phyloP scores from a whole-genome alignment of 129 eudicot species.

The Artemisia argyi region DNA sequence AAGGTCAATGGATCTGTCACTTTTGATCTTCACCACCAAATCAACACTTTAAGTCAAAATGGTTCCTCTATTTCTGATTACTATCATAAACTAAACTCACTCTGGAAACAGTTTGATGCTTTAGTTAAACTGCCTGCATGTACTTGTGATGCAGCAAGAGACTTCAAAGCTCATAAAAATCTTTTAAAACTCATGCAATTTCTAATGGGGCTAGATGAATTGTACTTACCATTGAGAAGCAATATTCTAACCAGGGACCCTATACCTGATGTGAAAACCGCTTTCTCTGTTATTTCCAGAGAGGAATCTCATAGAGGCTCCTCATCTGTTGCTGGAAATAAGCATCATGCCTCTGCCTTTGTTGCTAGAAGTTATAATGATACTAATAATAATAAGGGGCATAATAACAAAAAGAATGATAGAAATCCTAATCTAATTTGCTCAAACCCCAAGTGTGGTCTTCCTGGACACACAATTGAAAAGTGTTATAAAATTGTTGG shows the following conservation, averaged over 20 bases:
- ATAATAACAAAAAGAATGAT: neutral
- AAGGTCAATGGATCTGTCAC: too few relatives aligned
- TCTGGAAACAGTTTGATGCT: neutral
- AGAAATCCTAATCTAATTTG: neutral
- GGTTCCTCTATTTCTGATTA: too few relatives aligned
- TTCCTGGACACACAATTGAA: neutral
- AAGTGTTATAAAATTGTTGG: neutral
- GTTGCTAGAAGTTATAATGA: too few relatives aligned
- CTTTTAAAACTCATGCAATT: neutral
- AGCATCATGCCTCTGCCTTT: neutral
- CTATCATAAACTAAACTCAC: too few relatives aligned
- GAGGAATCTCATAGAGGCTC: neutral
- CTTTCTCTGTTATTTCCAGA: neutral
- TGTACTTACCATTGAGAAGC: neutral
- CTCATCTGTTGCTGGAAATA: neutral
- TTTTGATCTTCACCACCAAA: too few relatives aligned
- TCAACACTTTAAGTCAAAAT: too few relatives aligned
- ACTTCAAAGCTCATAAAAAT: neutral
- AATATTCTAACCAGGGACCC: neutral
- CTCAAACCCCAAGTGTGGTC: neutral
- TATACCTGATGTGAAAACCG: neutral
- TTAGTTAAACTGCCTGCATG: neutral
- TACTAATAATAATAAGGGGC: too few relatives aligned
- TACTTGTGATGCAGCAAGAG: neutral
- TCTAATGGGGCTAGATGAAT: neutral